Conservation (phyloP, 306 rosid species). For the Castanopsis chinensis region DNA sequence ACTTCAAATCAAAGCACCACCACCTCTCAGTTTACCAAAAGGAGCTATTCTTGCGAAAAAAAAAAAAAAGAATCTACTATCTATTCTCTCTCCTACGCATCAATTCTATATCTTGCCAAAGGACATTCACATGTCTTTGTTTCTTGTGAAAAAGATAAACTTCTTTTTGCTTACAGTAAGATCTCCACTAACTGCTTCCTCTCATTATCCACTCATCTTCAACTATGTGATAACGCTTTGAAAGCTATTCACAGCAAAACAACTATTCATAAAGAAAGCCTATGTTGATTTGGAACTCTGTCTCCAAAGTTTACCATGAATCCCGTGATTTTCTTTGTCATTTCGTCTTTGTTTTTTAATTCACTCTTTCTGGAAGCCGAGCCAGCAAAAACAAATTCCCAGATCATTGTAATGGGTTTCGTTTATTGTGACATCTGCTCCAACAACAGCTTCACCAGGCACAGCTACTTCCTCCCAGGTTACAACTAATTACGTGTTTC, state of each 20-base stretch:
- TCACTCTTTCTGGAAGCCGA: conserved; percentile 49
- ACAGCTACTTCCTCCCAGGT: conserved; percentile 89
- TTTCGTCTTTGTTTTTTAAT: conserved; percentile 44
- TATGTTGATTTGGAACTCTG: conserved; percentile 16
- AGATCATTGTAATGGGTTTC: conserved; percentile 91
- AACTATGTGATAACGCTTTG: conserved; percentile 36
- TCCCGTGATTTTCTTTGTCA: conserved; percentile 35
- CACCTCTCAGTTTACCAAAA: conserved; percentile 8
- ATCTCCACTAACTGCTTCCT: conserved; percentile 42
- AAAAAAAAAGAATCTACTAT: conserved; percentile 23
- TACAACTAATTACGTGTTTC: conserved; percentile 1
- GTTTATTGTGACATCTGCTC: conserved; percentile 95
- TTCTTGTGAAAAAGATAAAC: conserved; percentile 48
- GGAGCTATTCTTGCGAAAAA: conserved; percentile 12
- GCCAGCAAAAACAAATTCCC: conserved; percentile 54
- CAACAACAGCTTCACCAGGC: conserved; percentile 79
- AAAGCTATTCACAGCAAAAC: conserved; percentile 21
- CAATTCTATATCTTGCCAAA: conserved; percentile 59
- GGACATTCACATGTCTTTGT: conserved; percentile 86
- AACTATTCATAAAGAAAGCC: conserved; percentile 20
- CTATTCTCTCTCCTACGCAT: conserved; percentile 72
- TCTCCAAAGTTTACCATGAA: conserved; percentile 46
- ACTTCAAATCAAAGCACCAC: conserved; percentile 20
- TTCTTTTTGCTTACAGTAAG: conserved; percentile 41
- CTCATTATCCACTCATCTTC: conserved; percentile 57